A percentile compares a stretch with the other conserved stretches of the same genome.
Conservation (phyloP, 2,329 filamentous ascomycete genomes). For the Penicillium nordicum region DNA sequence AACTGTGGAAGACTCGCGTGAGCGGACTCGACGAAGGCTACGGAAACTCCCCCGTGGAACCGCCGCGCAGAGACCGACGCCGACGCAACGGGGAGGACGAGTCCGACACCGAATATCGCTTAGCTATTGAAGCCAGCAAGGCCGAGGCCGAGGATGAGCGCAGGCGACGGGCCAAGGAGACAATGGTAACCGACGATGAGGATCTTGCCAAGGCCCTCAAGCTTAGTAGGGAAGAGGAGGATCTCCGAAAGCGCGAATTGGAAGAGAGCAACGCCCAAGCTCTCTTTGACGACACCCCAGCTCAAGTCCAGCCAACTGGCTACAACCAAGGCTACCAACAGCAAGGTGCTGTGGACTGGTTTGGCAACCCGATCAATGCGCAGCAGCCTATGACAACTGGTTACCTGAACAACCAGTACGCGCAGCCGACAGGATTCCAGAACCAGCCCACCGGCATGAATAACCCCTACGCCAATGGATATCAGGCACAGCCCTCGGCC, state of each 20-base stretch:
- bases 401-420: constrained; percentile 65
- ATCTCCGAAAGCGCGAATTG: constrained; percentile 74
- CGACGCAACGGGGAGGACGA: constrained; percentile 63
- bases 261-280: constrained; percentile 81
- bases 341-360: constrained; percentile 93
- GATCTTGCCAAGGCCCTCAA: constrained; percentile 93
- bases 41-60: constrained; percentile 42
- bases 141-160: constrained; percentile 88
- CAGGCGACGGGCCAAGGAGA: constrained; percentile 62
- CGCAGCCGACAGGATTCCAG: constrained; percentile 72
- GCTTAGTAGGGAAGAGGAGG: constrained; percentile 90
- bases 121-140: constrained; percentile 94
- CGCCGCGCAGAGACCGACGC: constrained; percentile 45
- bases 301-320: constrained; percentile 76
- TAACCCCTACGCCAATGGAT: constrained; percentile 68
- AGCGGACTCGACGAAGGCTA: constrained; percentile 80
- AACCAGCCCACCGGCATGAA: constrained; percentile 62
- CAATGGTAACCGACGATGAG: constrained; percentile 67
- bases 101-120: constrained; percentile 79
- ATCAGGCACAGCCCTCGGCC: constrained; percentile 62
- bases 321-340: constrained; percentile 98
- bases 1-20: constrained; percentile 94
- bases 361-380: constrained; percentile 87
- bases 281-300: constrained; percentile 78
- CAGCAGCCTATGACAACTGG: constrained; percentile 67